Conservation (phyloP, 192 early-diverging fungal genomes). For the Entrophospora sp. region DNA sequence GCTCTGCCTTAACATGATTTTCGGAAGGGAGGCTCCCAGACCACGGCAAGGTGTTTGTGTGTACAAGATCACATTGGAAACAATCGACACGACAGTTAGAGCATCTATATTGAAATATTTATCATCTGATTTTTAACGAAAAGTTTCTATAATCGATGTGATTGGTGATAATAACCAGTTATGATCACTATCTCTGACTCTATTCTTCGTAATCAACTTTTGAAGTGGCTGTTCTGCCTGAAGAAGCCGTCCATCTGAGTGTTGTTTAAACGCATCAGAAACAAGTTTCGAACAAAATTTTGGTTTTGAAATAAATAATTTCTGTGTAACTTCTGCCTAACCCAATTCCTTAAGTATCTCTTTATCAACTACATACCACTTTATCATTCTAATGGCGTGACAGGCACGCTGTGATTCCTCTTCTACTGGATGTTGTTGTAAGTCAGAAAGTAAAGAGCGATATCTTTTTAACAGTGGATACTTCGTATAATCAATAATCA, state of each 20-base stretch:
- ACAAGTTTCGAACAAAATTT: constrained; percentile 11
- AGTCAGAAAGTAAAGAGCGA: constrained; percentile 5
- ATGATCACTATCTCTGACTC: constrained; percentile 2
- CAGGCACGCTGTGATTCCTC: constrained; percentile 10
- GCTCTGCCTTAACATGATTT: constrained; percentile 22
- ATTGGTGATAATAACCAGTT: neutral
- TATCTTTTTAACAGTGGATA: constrained; percentile 3
- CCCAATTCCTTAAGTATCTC: neutral
- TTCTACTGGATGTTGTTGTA: constrained; percentile 9
- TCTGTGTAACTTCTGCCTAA: neutral
- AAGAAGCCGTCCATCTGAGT: constrained; percentile 14
- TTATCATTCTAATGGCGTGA: neutral
- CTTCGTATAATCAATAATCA: neutral
- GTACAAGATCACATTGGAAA: constrained; percentile 14
- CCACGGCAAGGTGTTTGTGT: constrained; percentile 18
- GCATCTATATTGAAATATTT: constrained; percentile 20
- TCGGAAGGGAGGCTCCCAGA: constrained; percentile 16
- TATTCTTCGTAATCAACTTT: constrained; percentile 14
- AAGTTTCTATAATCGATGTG: constrained; percentile 13
- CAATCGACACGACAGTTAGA: constrained; percentile 8
- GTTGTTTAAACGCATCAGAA: constrained; percentile 16
- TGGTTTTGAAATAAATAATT: constrained; percentile 4
- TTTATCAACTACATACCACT: constrained; percentile 6
- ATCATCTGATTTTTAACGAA: constrained; percentile 14
- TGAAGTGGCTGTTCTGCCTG: constrained; percentile 11